Base-by-base conservation (phyloP, 2,329 filamentous ascomycete genomes). In the Colletotrichum endophyticum region DNA sequence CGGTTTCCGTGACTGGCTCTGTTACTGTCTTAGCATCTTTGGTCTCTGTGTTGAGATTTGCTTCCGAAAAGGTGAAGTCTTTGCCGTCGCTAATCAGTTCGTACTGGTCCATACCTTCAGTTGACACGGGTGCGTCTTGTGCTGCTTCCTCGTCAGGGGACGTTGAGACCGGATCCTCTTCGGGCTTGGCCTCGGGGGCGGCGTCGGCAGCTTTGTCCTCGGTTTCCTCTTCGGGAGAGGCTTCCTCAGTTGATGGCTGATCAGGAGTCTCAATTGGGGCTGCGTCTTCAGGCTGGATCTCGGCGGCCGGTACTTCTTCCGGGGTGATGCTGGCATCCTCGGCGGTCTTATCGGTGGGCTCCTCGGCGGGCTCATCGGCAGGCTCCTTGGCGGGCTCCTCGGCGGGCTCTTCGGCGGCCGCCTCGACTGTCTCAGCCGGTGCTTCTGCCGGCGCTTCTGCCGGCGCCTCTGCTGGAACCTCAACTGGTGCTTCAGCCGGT, bases 71-170 rank as follows among this genome's bases (percentile, higher is more conserved):
- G 34, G 28, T 76, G 19, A 49, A 69, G 68, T 68, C 70, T 69
- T 76, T 76, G 73, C 73, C 73, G 57, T 76, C 73, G 61, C 73
- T 69, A 12, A 73, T 76, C 36, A 76, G 64, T 69, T 69, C 64
- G 34, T 76, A 76, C 63, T 53, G 39, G 34, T 76, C 64, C 73
- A 76, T 76, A 76, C 73, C 73, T 76, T 76, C 73, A 44, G 70
- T 61, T 34, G 70, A 64, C 27, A 73, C 30, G 25, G 36, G 30
- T 44, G 32, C 57, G 19, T 64, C 70, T 11, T 69, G 34, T 19
- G 72, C 19, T 22, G 69, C 6, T 28, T 36, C 61, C 3, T 70
- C 34, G n/a, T 74, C 59, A 53, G 6, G 44, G 44, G 44, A 13
- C n/a, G 44, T 53, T 53, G 44, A 53, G 11, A 53, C 44, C 11